Evolutionary conservation across 140 eudicot species (phyloP).

Genomic region (Erigeron philadelphicus): DNA sequence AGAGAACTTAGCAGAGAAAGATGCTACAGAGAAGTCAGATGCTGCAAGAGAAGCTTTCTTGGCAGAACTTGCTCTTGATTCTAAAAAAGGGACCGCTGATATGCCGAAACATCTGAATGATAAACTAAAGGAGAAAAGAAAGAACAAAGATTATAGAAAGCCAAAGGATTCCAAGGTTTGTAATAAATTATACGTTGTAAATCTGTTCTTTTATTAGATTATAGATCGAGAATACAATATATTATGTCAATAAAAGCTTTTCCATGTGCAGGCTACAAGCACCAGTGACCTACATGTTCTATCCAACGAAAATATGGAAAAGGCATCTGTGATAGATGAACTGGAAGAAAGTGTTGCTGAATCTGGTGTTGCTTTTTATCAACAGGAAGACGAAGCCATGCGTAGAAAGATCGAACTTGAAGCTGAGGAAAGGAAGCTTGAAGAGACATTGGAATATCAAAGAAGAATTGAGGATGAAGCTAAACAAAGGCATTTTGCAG

Average conservation of each 20-base stretch:
- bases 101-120: constrained; percentile 55
- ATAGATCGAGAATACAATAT: constrained; percentile 10
- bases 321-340: constrained; percentile 45
- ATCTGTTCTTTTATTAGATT: constrained; percentile 10
- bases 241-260: constrained; percentile 5
- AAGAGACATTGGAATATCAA: constrained; percentile 94
- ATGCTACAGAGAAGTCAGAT: constrained; percentile 94
- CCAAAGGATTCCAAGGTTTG: constrained; percentile 67
- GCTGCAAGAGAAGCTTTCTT: constrained; percentile 96
- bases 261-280: constrained; percentile 46
- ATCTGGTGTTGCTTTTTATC: constrained; percentile 32
- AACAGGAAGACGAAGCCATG: constrained; percentile 63
- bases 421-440: constrained; percentile 96
- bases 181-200: constrained; percentile 3
- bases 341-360: constrained; percentile 36
- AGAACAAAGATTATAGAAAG: constrained; percentile 62
- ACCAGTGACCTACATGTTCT: constrained; percentile 34
- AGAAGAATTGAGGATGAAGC: constrained; percentile 93
- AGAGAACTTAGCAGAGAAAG: constrained; percentile 90
- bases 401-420: constrained; percentile 77
- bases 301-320: constrained; percentile 36
- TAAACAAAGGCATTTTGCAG: constrained; percentile 80
- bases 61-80: constrained; percentile 93
- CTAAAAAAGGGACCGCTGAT: constrained; percentile 51
- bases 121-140: constrained; percentile 74